Conservation (phyloP, 306 rosid genomes). For the Urtica urens region DNA sequence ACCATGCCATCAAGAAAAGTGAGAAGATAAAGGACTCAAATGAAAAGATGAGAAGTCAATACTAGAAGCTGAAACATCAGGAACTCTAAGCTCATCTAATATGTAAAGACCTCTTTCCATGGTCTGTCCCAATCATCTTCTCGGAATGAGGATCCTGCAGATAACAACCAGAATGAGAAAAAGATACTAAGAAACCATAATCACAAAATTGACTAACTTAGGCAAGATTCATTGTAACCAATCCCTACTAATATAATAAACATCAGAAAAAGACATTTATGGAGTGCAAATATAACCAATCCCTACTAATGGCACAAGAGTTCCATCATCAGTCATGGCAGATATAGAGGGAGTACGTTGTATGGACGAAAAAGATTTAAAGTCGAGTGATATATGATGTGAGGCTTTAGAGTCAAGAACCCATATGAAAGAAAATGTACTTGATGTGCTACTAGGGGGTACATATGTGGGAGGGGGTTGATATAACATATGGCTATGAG, state of each 20-base stretch:
- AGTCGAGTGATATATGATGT: not conserved
- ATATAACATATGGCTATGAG: not conserved
- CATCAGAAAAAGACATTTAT: not conserved
- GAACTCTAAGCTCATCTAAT: not conserved
- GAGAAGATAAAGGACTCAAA: not conserved
- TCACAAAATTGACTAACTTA: not conserved
- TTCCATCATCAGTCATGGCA: not conserved
- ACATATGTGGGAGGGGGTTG: not conserved
- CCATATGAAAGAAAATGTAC: not conserved
- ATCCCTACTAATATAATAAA: not conserved
- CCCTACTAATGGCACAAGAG: not conserved
- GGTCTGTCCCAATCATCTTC: not conserved
- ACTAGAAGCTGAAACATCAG: not conserved
- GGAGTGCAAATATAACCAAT: not conserved
- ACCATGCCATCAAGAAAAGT: slow-evolving; percentile 1
- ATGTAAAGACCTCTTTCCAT: not conserved
- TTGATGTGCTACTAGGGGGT: not conserved
- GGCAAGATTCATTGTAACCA: not conserved
- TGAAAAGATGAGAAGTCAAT: not conserved
- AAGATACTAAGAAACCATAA: not conserved
- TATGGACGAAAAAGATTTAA: not conserved
- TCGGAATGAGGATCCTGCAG: not conserved
- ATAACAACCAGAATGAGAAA: not conserved
- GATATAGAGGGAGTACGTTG: not conserved
- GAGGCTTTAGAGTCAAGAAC: not conserved